Evolutionary conservation across 345 rosid species (phyloP).

Genomic region (Corchorus capsularis): DNA sequence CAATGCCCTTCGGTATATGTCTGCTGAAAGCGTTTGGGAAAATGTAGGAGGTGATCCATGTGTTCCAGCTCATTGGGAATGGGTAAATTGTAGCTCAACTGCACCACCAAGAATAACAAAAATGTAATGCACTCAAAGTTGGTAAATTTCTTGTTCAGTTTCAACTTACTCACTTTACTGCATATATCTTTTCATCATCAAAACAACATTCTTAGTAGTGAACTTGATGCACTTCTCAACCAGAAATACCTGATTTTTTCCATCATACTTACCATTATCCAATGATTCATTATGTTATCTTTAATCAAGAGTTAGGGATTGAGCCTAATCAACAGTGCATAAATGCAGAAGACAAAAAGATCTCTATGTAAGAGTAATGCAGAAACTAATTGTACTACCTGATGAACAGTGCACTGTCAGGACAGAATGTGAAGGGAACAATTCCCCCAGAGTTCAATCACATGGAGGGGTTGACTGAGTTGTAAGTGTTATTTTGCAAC

Average conservation of each 20-base stretch:
- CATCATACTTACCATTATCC: no score
- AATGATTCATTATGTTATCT: neutral
- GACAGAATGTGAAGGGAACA: slow-evolving; percentile 64
- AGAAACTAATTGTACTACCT: slow-evolving; percentile 19
- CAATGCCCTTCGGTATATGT: slow-evolving; percentile 51
- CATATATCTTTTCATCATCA: slow-evolving; percentile 6
- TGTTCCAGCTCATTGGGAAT: slow-evolving; percentile 74
- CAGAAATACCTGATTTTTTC: no score
- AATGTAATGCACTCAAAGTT: slow-evolving; percentile 53
- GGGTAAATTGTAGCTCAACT: slow-evolving; percentile 75
- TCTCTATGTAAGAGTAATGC: neutral
- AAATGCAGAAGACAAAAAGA: neutral
- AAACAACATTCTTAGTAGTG: neutral
- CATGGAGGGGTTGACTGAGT: slow-evolving; percentile 69
- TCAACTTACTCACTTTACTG: neutral
- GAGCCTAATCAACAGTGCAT: no score
- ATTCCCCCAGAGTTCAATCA: slow-evolving; percentile 61
- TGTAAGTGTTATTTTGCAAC: slow-evolving; percentile 54
- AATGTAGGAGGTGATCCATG: slow-evolving; percentile 95
- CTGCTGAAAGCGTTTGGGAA: slow-evolving; percentile 53
- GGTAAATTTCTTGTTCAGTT: slow-evolving; percentile 7
- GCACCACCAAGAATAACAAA: slow-evolving; percentile 84
- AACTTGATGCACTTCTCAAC: no score
- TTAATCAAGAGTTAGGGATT: neutral
- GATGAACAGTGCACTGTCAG: slow-evolving; percentile 65